Conservation (phyloP, 2,329 filamentous ascomycete species). For the Domatiomyces globalis region DNA sequence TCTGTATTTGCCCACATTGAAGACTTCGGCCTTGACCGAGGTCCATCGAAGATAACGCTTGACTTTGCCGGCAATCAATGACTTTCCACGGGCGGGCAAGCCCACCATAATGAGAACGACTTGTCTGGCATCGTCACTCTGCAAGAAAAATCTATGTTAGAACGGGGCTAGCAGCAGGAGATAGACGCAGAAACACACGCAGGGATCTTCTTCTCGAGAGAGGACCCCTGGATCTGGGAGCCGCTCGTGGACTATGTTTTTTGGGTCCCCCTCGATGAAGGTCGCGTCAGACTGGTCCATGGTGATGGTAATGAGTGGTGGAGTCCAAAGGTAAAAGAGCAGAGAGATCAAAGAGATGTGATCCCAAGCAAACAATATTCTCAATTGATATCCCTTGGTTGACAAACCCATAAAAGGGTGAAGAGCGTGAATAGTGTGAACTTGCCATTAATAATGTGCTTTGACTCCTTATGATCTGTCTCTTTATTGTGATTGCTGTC, state of each 20-base stretch:
- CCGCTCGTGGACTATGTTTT: not conserved
- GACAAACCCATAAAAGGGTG: not conserved
- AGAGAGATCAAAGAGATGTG: no score
- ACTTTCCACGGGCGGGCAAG: constrained; percentile 88
- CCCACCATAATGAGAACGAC: constrained; percentile 99
- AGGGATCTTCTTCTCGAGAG: not conserved
- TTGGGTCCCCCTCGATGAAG: not conserved
- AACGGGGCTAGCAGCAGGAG: not conserved
- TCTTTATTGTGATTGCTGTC: not conserved
- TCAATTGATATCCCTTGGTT: not conserved
- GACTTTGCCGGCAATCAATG: constrained; percentile 91
- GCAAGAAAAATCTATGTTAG: constrained; percentile 38
- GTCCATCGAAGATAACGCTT: constrained; percentile 94
- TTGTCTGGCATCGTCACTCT: constrained; percentile 59
- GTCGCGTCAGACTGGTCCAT: not conserved
- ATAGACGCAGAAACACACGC: not conserved
- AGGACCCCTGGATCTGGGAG: not conserved
- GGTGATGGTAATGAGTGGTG: no score
- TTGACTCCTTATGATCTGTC: not conserved
- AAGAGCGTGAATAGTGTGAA: not conserved
- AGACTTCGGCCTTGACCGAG: constrained; percentile 81
- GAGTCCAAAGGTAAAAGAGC: no score
- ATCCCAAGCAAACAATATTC: no score
- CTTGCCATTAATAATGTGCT: not conserved
- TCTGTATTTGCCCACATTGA: constrained; percentile 95